Percentiles rank a stretch among this genome's conserved stretches.
Evolutionary conservation across 805 yeast genomes (phyloP).

Genomic region (Kodamaea laetipori): DNA sequence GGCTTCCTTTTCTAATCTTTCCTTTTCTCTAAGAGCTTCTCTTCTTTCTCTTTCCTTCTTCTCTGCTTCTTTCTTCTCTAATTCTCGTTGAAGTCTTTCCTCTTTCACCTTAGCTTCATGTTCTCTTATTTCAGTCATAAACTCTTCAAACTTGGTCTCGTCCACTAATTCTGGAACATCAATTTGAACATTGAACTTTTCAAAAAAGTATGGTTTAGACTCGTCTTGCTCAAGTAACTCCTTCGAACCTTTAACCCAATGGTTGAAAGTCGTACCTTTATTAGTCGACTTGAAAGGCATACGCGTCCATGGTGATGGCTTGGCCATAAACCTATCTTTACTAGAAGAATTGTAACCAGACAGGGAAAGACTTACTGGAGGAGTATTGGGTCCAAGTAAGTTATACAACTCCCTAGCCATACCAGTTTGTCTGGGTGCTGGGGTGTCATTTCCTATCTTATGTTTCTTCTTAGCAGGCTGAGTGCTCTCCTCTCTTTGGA

Average conservation of each 20-base stretch:
- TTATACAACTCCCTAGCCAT: constrained; percentile 89
- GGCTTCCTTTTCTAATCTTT: constrained; percentile 11
- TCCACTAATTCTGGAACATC: constrained; percentile 68
- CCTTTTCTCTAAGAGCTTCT: constrained; percentile 15
- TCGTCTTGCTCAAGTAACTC: constrained; percentile 40
- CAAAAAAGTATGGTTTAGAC: constrained; percentile 60
- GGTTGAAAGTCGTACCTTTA: constrained; percentile 55
- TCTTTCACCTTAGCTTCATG: constrained; percentile 17
- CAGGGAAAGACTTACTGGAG: constrained; percentile 57
- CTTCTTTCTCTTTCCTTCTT: constrained; percentile 17
- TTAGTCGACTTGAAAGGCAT: constrained; percentile 54
- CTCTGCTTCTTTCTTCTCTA: constrained; percentile 16
- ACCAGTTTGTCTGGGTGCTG: constrained; percentile 50
- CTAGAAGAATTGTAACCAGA: constrained; percentile 42
- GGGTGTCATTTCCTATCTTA: constrained; percentile 23
- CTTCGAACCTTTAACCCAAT: constrained; percentile 84
- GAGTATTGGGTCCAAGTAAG: constrained; percentile 87
- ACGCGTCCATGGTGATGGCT: constrained; percentile 83
- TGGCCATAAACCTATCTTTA: constrained; percentile 65
- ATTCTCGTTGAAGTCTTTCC: constrained; percentile 3
- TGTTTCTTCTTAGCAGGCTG: constrained; percentile 47
- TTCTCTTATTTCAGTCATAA: constrained; percentile 46
- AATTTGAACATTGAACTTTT: constrained; percentile 68
- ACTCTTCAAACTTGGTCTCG: constrained; percentile 58
- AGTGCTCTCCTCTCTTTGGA: constrained; percentile 49